Evolutionary conservation across 805 yeast genomes (phyloP).

Genomic region (Spathaspora arborariae): DNA sequence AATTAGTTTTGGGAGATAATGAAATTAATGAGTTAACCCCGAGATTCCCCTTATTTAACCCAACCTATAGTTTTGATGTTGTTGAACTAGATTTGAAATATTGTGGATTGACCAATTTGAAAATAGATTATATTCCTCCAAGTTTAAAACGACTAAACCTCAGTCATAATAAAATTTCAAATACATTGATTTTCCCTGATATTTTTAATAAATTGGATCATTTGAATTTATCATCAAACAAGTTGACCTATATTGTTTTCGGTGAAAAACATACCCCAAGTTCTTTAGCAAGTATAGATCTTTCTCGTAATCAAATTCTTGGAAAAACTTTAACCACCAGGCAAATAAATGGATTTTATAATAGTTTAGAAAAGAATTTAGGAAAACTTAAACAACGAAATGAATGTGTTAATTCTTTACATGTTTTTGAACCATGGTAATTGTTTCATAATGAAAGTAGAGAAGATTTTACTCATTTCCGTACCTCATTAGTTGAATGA

Average conservation of each 20-base stretch:
- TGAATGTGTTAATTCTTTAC: too few relatives aligned
- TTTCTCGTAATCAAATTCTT: conserved; percentile 16
- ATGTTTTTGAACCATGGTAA: too few relatives aligned
- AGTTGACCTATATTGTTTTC: conserved; percentile 13
- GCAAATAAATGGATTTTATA: conserved; percentile 16
- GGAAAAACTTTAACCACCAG: conserved; percentile 13
- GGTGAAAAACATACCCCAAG: not conserved
- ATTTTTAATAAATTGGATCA: conserved; percentile 4
- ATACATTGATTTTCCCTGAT: conserved; percentile 7
- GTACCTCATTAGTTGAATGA: too few relatives aligned
- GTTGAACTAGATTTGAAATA: conserved; percentile 3
- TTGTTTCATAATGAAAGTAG: too few relatives aligned
- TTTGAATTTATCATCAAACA: conserved; percentile 17
- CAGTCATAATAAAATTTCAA: conserved; percentile 6
- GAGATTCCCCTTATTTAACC: conserved; percentile 2
- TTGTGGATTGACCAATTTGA: not conserved
- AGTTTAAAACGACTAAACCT: conserved; percentile 10
- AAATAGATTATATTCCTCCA: conserved; percentile 10
- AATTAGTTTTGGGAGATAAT: conserved; percentile 10
- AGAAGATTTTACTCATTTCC: too few relatives aligned
- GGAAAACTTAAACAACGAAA: conserved; percentile 16
- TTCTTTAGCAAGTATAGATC: conserved; percentile 14
- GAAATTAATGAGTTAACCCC: not conserved
- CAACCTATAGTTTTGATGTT: conserved; percentile 1
- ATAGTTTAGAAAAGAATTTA: conserved; percentile 16